These are phyloP conservation scores for Serendipita vermifera DNA, from an alignment of 768 basidiomycete genomes.

Conservation along the genomic window DNA sequence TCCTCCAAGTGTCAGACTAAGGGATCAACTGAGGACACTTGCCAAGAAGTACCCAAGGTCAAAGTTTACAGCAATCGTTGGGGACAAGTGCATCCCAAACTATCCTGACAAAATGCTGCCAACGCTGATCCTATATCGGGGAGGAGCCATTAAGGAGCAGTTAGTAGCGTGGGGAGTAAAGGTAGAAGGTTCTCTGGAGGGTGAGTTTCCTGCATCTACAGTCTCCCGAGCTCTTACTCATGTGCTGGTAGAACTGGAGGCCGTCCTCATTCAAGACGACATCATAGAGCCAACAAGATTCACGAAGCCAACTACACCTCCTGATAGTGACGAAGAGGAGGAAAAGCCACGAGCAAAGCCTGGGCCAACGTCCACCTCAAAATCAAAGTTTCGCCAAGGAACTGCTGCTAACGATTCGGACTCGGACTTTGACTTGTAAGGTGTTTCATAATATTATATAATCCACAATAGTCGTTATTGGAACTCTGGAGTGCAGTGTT, in stretches of 20 bases:
- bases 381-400: slow-evolving; percentile 13
- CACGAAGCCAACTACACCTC: slow-evolving; percentile 44
- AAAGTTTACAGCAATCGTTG: slow-evolving; percentile 92
- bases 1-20: slow-evolving; percentile 65
- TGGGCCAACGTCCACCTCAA: no score
- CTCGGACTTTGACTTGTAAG: slow-evolving; percentile 51
- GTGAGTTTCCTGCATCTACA: slow-evolving; percentile 29
- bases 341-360: background rate
- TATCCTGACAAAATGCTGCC: slow-evolving; percentile 84
- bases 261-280: slow-evolving; percentile 38
- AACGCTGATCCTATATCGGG: slow-evolving; percentile 84
- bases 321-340: slow-evolving; percentile 17
- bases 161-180: slow-evolving; percentile 76
- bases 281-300: slow-evolving; percentile 51
- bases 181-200: slow-evolving; percentile 59
- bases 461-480: slow-evolving; percentile 25
- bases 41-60: slow-evolving; percentile 78
- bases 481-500: slow-evolving; percentile 78
- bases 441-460: background rate
- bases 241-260: slow-evolving; percentile 11
- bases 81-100: slow-evolving; percentile 91
- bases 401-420: slow-evolving; percentile 32
- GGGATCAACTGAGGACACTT: slow-evolving; percentile 52
- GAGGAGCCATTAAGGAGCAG: slow-evolving; percentile 82
- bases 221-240: slow-evolving; percentile 10